These are phyloP conservation scores for Bacidia rubella DNA, from an alignment of 495 filamentous ascomycete genomes.

Conservation along the genomic window DNA sequence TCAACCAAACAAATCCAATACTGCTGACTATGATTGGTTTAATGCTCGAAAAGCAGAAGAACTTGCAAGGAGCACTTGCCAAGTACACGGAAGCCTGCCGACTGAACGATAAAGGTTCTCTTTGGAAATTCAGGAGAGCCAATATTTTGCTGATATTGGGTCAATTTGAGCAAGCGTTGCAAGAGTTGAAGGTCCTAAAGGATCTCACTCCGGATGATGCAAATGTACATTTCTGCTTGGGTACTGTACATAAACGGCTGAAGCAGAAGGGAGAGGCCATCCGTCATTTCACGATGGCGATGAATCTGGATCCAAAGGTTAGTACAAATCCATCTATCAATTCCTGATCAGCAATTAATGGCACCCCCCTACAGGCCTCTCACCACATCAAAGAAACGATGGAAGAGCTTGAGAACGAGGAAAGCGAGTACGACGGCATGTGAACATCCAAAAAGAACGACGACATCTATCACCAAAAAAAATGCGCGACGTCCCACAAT, in stretches of 20 bases:
- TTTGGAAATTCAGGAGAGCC: conserved; percentile 87
- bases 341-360: too few species aligned
- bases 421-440: conserved; percentile 58
- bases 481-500: not conserved
- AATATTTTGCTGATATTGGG: conserved; percentile 68
- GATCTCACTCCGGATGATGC: conserved; percentile 88
- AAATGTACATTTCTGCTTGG: conserved; percentile 86
- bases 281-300: conserved; percentile 79
- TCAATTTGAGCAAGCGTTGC: conserved; percentile 52
- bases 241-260: conserved; percentile 70
- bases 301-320: conserved; percentile 96
- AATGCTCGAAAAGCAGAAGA: conserved; percentile 75
- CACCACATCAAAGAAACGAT: conserved; percentile 87
- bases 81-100: conserved; percentile 71
- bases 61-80: conserved; percentile 57
- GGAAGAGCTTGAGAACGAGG: conserved; percentile 78
- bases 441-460: conserved; percentile 21
- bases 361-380: conserved; percentile 62
- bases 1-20: conserved; percentile 86
- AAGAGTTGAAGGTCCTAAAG: conserved; percentile 69
- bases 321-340: too few species aligned
- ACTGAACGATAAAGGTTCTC: conserved; percentile 63
- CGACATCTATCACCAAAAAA: not conserved
- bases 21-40: conserved; percentile 82
- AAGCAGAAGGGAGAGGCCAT: conserved; percentile 71